Evolutionary conservation across 148 eudicot genomes (phyloP), one percentile per base, ranked within the genome.

Genomic region (Cornus suecica): DNA sequence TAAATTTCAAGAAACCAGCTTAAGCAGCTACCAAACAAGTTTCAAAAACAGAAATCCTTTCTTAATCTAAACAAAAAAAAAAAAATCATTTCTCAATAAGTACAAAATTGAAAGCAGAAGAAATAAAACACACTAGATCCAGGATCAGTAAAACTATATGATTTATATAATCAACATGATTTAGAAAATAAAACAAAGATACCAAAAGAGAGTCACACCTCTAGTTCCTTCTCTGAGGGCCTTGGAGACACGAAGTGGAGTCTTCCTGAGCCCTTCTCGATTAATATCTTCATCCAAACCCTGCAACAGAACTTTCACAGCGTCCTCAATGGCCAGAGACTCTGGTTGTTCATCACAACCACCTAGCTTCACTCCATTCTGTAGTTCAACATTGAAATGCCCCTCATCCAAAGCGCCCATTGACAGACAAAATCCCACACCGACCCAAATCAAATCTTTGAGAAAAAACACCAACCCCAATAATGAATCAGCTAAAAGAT

Each of bases 401-500:
- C 88, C 91, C 76, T 89, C 95, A 84, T 88, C 92, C 84, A 94
- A 86, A 84, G 92, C 88, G 61, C 98, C 97, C 97, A 94, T 94
- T 85, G 86, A 83, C 77, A 76, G 52, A 74, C 79, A 25, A 23
- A 42, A 66, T 30, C 79, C 65, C 65, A 51, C 14, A 66, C 41
- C 45, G 11, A 25, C 58, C 70, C 70, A 68, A 37, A 14, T 24
- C 13, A n/a, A 32, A 51, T 31, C 18, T 16, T 28, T 7, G 14
- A 2, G 14, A 22, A 15, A 30, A 15, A 66, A 24, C 24, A 68
- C 18, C 23, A 24, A 4, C 8, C 29, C 71, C 54, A 68, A 48
- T 1, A 31, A 68, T 5, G 54, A 68, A 34, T n/a, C 71, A 11
- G 71, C 29, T 54, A 41, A 41, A 75, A 65, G 41, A 48, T 52